These are phyloP conservation scores for Podospora comata DNA, from an alignment of 495 filamentous ascomycete species.

Conservation along the genomic window DNA sequence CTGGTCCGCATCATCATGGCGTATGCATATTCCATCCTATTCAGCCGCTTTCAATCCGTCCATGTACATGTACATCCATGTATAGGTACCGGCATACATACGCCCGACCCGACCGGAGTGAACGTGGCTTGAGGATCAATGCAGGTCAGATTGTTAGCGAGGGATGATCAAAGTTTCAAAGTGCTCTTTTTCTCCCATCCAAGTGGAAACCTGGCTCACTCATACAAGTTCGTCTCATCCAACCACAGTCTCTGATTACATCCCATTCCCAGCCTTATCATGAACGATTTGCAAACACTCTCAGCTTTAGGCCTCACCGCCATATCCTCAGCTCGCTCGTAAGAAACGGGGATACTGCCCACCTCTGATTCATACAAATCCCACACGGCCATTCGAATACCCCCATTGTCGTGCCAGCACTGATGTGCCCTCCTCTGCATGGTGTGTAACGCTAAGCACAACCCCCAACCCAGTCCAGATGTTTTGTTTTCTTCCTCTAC, in stretches of 20 bases:
- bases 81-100: not conserved
- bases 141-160: not conserved
- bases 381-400: no score
- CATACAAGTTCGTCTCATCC: not conserved
- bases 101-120: not conserved
- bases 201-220: not conserved
- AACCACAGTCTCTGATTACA: no score
- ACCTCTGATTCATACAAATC: no score
- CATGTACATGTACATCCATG: not conserved
- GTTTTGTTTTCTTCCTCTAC: not conserved
- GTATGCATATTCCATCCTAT: not conserved
- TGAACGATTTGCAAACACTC: no score
- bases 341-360: no score
- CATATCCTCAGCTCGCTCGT: no score
- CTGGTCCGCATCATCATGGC: not conserved
- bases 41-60: not conserved
- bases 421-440: no score
- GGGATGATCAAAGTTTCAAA: not conserved
- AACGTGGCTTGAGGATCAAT: not conserved
- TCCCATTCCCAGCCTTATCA: no score
- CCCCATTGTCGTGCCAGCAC: no score
- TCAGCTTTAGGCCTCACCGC: no score
- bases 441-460: not conserved
- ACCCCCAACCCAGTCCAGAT: not conserved
- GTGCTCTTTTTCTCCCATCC: not conserved